These are phyloP conservation scores for Juncus effusus DNA, from an alignment of 176 grass and related monocot species.

Conservation along the genomic window DNA sequence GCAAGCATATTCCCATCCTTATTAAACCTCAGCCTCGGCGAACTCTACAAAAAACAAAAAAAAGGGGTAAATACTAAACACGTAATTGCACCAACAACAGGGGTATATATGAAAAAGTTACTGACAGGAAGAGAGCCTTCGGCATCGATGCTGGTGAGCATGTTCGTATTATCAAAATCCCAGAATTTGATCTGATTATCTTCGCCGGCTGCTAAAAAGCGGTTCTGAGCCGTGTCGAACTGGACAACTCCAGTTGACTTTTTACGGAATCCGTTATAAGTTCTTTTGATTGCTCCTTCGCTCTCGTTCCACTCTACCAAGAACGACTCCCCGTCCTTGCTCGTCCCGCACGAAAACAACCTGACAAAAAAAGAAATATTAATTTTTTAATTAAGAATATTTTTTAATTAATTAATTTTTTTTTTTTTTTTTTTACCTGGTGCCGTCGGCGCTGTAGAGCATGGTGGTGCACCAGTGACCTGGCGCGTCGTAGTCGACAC, in stretches of 20 bases:
- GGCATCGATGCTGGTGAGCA: constrained; percentile 69
- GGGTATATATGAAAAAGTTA: constrained; percentile 17
- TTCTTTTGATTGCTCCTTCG: constrained; percentile 94
- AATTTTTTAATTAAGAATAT: constrained; percentile 2
- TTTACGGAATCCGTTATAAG: constrained; percentile 81
- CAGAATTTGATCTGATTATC: constrained; percentile 95
- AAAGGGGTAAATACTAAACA: constrained; percentile 20
- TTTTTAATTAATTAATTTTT: constrained; percentile 1
- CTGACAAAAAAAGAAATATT: constrained; percentile 38
- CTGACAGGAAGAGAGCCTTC: constrained; percentile 80
- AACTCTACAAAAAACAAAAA: constrained; percentile 42
- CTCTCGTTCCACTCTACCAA: constrained; percentile 99
- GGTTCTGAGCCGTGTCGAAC: constrained; percentile 95
- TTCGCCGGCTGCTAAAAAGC: constrained; percentile 94
- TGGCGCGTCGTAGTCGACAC: constrained; percentile 90
- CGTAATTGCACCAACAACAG: background rate
- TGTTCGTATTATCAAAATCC: constrained; percentile 81
- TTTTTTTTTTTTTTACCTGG: constrained; percentile 43
- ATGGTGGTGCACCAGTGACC: constrained; percentile 95
- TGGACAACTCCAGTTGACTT: constrained; percentile 67
- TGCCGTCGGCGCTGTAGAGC: constrained; percentile 94
- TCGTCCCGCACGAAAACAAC: constrained; percentile 94
- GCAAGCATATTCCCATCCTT: constrained; percentile 97
- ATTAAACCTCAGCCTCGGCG: constrained; percentile 91
- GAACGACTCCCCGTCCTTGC: constrained; percentile 86